Percentiles rank a stretch among this genome's conserved stretches.
Evolutionary conservation across 2,329 filamentous ascomycete genomes (phyloP).

Genomic region (Aspergillus glaucus): DNA sequence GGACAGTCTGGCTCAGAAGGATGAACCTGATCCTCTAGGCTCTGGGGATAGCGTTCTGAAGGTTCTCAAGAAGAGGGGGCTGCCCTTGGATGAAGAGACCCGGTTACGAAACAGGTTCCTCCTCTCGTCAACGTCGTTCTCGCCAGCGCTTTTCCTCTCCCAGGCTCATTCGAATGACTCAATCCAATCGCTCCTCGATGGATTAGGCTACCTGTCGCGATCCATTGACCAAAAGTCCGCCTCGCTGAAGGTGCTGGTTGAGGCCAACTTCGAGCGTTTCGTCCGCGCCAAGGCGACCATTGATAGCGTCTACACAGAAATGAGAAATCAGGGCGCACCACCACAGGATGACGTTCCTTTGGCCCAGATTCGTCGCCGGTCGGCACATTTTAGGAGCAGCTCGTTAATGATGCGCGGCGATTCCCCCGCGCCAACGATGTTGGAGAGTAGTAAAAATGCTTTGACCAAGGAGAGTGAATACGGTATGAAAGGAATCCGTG

Average conservation of each 20-base stretch:
- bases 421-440: slow-evolving; percentile 29
- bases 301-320: slow-evolving; percentile 97
- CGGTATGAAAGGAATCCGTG: slow-evolving; percentile 80
- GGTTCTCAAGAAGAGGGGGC: slow-evolving; percentile 66
- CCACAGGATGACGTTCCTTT: slow-evolving; percentile 23
- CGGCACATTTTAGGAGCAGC: slow-evolving; percentile 55
- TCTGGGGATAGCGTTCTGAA: slow-evolving; percentile 78
- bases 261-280: slow-evolving; percentile 97
- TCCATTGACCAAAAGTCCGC: slow-evolving; percentile 98
- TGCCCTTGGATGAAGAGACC: slow-evolving; percentile 78
- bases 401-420: slow-evolving; percentile 37
- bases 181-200: slow-evolving; percentile 70
- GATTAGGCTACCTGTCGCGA: slow-evolving; percentile 76
- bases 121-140: slow-evolving; percentile 92
- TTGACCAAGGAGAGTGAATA: slow-evolving; percentile 89
- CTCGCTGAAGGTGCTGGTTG: slow-evolving; percentile 89
- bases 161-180: slow-evolving; percentile 84
- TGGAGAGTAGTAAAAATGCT: slow-evolving; percentile 73
- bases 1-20: slow-evolving; percentile 75
- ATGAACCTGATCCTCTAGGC: slow-evolving; percentile 91
- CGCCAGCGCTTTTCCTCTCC: slow-evolving; percentile 82
- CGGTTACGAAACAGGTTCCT: slow-evolving; percentile 84
- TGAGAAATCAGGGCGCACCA: slow-evolving; percentile 65
- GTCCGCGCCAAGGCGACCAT: slow-evolving; percentile 96
- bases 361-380: slow-evolving; percentile 56